A percentile compares a stretch with the other conserved stretches of the same genome.
Evolutionary conservation across 1,284 basidiomycete species (phyloP).

Genomic region (Psilocybe mexicana): DNA sequence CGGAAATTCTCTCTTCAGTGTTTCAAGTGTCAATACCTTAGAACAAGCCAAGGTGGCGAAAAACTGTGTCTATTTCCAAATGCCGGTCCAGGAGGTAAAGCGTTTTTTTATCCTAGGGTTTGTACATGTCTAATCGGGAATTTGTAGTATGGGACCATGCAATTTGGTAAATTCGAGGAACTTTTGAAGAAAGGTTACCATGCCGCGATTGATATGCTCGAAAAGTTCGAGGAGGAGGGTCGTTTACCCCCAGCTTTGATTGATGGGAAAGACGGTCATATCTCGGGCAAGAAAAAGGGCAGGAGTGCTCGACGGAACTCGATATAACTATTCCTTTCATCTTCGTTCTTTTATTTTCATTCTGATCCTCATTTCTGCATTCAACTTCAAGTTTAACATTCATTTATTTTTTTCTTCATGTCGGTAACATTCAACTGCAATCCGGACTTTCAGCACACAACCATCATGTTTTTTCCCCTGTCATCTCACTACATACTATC

Average conservation of each 20-base stretch:
- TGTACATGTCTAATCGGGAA: neutral
- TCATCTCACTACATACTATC: neutral
- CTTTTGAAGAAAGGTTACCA: conserved; percentile 84
- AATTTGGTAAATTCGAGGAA: conserved; percentile 81
- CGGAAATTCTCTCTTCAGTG: conserved; percentile 48
- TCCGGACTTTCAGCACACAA: neutral
- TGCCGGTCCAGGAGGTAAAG: conserved; percentile 88
- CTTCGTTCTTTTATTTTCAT: neutral
- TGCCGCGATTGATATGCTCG: conserved; percentile 73
- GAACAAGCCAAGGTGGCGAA: conserved; percentile 92
- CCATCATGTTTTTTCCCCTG: neutral
- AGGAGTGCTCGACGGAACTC: conserved; percentile 74
- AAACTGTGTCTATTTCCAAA: conserved; percentile 89
- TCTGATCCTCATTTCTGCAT: no score
- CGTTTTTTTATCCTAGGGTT: conserved; percentile 3
- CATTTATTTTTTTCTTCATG: neutral
- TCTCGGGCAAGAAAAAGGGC: conserved; percentile 62
- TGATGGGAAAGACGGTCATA: conserved; percentile 48
- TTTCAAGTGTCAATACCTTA: conserved; percentile 92
- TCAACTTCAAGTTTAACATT: neutral
- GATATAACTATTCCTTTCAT: no score
- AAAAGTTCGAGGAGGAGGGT: conserved; percentile 82
- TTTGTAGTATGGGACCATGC: conserved; percentile 72
- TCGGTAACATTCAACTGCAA: neutral
- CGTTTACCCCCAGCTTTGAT: conserved; percentile 74